phyloP scores from a whole-genome alignment of 352 stramenopile species.

The Phytophthora pluvialis region DNA sequence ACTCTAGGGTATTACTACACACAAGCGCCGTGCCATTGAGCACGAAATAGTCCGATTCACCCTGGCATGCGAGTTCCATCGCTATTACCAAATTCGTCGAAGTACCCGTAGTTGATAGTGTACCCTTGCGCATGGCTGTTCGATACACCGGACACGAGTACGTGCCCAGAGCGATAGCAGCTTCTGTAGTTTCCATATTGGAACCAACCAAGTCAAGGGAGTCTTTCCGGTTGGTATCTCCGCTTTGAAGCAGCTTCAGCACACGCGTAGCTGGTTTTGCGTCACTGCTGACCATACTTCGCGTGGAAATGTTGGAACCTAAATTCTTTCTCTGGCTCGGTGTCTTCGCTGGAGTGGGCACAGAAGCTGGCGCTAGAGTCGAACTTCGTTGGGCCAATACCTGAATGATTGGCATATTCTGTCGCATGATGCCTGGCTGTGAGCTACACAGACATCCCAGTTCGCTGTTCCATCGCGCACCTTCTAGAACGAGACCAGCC shows the following conservation, averaged over 20 bases:
- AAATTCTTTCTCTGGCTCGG: background rate
- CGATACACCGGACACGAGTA: slow-evolving; percentile 96
- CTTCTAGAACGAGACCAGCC: slow-evolving; percentile 71
- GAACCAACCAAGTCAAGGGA: background rate
- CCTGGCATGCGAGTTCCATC: slow-evolving; percentile 86
- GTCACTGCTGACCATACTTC: background rate
- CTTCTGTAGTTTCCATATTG: background rate
- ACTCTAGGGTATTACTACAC: slow-evolving; percentile 53
- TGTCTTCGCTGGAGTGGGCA: background rate
- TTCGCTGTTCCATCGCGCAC: slow-evolving; percentile 68
- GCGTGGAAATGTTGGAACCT: background rate
- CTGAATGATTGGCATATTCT: slow-evolving; percentile 87
- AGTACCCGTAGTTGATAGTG: slow-evolving; percentile 92
- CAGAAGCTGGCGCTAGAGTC: background rate
- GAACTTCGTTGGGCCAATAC: slow-evolving; percentile 66
- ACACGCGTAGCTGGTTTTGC: background rate
- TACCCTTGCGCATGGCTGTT: slow-evolving; percentile 87
- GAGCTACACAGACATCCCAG: slow-evolving; percentile 57
- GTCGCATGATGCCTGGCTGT: slow-evolving; percentile 61
- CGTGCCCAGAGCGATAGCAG: slow-evolving; percentile 10
- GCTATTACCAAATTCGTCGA: slow-evolving; percentile 94
- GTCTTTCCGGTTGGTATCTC: background rate
- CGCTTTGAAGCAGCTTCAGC: slow-evolving; percentile 6
- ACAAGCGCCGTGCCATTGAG: slow-evolving; percentile 91
- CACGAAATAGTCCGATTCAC: slow-evolving; percentile 82